Conservation (phyloP, 2,329 filamentous ascomycete genomes). For the Pseudogymnoascus sp. region DNA sequence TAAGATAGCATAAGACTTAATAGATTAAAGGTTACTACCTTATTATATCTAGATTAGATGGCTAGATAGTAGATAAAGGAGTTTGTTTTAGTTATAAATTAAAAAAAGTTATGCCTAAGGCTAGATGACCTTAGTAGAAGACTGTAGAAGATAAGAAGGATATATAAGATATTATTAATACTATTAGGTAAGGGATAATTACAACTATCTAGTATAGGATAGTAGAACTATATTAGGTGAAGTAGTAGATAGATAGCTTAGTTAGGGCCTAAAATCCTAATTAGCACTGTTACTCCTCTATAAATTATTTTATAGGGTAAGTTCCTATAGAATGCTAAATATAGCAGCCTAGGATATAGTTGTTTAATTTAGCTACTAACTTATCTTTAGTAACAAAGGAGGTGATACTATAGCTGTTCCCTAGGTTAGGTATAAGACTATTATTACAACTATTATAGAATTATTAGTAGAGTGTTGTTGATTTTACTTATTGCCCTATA, state of each 20-base stretch:
- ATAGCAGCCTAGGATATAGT: neutral
- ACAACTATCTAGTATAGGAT: neutral
- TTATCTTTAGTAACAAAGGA: no score
- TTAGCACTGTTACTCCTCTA: neutral
- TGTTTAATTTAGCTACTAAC: neutral
- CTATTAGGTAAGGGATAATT: neutral
- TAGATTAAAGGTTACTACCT: no score
- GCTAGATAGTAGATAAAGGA: neutral
- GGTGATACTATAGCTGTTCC: no score
- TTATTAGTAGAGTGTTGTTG: no score
- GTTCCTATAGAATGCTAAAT: neutral
- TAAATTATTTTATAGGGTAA: neutral
- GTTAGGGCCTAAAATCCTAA: neutral
- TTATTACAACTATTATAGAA: no score
- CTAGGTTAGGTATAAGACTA: no score
- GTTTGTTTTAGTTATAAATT: neutral
- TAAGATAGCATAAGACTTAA: no score
- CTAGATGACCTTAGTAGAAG: neutral
- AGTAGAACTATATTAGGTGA: neutral
- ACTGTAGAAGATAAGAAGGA: neutral
- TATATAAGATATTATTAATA: neutral
- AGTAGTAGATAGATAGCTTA: neutral
- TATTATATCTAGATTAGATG: neutral
- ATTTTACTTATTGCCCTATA: no score
- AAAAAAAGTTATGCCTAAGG: neutral